These are phyloP conservation scores for Globisporangium spiculum DNA, from an alignment of 352 stramenopile genomes.

Conservation along the genomic window DNA sequence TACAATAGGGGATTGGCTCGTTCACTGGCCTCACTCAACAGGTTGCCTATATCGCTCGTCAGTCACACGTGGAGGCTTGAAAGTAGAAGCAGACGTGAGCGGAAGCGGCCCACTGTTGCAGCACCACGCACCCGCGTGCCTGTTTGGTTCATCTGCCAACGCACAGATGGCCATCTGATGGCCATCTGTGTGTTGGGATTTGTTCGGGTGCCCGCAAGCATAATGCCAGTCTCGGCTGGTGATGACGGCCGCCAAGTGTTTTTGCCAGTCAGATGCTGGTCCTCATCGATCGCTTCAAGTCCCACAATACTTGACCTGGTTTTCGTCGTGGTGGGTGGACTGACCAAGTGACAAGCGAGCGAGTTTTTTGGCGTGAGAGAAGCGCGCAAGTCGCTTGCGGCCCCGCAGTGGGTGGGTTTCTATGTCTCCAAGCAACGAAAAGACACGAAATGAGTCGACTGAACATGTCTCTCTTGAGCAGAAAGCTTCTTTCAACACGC, in stretches of 20 bases:
- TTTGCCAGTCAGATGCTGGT: not conserved
- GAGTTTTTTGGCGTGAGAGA: not conserved
- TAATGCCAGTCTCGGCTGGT: not conserved
- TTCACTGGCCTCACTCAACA: too few species aligned
- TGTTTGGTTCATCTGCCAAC: not conserved
- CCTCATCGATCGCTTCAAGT: not conserved
- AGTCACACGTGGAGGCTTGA: not conserved
- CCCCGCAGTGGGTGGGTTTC: not conserved
- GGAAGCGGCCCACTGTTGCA: not conserved
- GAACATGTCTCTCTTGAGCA: not conserved
- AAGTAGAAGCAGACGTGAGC: not conserved
- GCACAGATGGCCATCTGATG: not conserved
- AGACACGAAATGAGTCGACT: slow-evolving; percentile 1
- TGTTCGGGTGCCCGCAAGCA: not conserved
- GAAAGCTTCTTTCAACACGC: too few species aligned
- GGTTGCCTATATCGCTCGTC: too few species aligned
- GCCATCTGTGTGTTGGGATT: not conserved
- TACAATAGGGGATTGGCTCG: too few species aligned
- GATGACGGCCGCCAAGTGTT: not conserved
- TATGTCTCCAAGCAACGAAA: not conserved
- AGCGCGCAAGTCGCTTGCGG: slow-evolving; percentile 8
- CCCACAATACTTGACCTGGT: not conserved
- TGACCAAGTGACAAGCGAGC: not conserved
- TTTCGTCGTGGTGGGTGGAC: not conserved
- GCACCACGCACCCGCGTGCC: not conserved